These are phyloP conservation scores for Vitrella brassicaformis DNA, from an alignment of 73 alveolate species.

Conservation along the genomic window DNA sequence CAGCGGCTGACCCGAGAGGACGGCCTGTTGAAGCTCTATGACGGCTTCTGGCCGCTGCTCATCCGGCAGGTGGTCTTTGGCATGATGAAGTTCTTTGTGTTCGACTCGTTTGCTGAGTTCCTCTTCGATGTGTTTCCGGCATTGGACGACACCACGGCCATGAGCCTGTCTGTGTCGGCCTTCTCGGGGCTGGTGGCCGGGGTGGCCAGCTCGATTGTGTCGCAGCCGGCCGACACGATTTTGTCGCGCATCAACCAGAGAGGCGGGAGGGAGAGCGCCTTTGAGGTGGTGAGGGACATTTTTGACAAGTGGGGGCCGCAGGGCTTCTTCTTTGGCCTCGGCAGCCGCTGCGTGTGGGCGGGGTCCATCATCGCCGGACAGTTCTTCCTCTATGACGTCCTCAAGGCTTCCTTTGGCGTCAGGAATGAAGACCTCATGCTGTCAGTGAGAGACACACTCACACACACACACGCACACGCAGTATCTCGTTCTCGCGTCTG, in stretches of 20 bases:
- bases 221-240: slow-evolving; percentile 34
- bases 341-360: slow-evolving; percentile 25
- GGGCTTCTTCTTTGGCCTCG: slow-evolving; percentile 29
- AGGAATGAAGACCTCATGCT: too few species aligned
- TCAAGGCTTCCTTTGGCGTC: too few species aligned
- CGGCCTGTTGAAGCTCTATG: slow-evolving; percentile 14
- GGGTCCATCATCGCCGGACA: neutral
- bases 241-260: slow-evolving; percentile 16
- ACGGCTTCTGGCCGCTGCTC: slow-evolving; percentile 14
- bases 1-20: slow-evolving; percentile 5
- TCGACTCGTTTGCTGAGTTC: slow-evolving; percentile 28
- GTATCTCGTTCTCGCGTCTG: too few species aligned
- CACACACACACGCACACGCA: too few species aligned
- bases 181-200: slow-evolving; percentile 32
- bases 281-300: neutral
- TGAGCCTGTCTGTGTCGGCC: slow-evolving; percentile 1
- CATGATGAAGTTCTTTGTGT: slow-evolving; percentile 32
- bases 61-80: slow-evolving; percentile 31
- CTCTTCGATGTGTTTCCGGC: slow-evolving; percentile 12
- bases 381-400: neutral
- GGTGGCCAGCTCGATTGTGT: slow-evolving; percentile 7
- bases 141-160: slow-evolving; percentile 9
- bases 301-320: neutral
- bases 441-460: too few species aligned
- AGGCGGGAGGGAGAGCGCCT: neutral